phyloP scores from a whole-genome alignment of 2,329 filamentous ascomycete species.

The Arthroderma uncinatum region DNA sequence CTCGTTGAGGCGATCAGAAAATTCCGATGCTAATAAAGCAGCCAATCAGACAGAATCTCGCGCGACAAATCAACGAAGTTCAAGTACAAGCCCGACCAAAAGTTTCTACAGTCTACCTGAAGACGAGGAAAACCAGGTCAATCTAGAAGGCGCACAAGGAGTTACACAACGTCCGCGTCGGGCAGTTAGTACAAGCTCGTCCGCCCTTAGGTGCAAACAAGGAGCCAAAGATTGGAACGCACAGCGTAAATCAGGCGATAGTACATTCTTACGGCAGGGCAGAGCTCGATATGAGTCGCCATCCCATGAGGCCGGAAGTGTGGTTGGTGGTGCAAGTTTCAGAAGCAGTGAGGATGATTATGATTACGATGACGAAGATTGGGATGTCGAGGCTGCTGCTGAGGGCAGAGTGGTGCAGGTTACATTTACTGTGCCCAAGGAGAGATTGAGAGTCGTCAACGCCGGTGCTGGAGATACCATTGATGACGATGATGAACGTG shows the following conservation, averaged over 20 bases:
- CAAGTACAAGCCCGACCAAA: constrained; percentile 21
- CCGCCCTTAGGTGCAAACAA: constrained; percentile 40
- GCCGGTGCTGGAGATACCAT: constrained; percentile 39
- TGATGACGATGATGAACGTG: constrained; percentile 16
- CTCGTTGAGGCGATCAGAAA: constrained; percentile 21
- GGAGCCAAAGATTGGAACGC: constrained; percentile 44
- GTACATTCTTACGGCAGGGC: constrained; percentile 10
- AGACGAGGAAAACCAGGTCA: constrained; percentile 7
- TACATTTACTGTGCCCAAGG: constrained; percentile 89
- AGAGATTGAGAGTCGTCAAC: constrained; percentile 82
- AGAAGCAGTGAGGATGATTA: constrained; percentile 13
- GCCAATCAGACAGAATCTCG: not conserved
- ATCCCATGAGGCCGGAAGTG: constrained; percentile 5
- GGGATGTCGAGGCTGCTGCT: constrained; percentile 65
- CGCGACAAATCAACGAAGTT: constrained; percentile 13
- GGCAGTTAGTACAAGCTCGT: constrained; percentile 39
- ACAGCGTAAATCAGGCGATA: constrained; percentile 18
- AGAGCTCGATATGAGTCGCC: constrained; percentile 6
- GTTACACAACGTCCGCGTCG: constrained; percentile 23
- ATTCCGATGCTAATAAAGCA: constrained; percentile 1
- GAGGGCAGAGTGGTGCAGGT: constrained; percentile 63
- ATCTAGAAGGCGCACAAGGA: not conserved
- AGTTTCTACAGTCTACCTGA: constrained; percentile 13
- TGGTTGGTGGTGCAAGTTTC: constrained; percentile 2
- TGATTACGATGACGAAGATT: constrained; percentile 42